Evolutionary conservation across 148 eudicot species (phyloP).

Genomic region (Dysphania ambrosioides): DNA sequence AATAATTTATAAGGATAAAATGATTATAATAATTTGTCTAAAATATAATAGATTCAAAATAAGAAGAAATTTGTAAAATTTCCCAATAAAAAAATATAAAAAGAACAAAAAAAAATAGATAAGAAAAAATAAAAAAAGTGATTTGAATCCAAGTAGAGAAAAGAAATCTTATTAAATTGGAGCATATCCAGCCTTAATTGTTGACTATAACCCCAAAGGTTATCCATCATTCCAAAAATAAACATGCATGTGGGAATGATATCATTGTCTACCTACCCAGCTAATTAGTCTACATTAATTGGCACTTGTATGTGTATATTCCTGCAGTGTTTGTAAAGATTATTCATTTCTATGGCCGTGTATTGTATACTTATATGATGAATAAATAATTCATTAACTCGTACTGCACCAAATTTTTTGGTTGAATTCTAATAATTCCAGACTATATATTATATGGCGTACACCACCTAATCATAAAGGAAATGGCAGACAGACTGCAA

Average conservation of each 20-base stretch:
- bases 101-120: too few species aligned
- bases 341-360: not conserved
- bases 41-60: too few species aligned
- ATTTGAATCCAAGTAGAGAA: too few species aligned
- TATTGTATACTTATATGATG: not conserved
- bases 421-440: too few species aligned
- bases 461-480: not conserved
- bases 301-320: not conserved
- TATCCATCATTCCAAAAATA: not conserved
- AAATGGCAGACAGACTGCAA: conserved; percentile 22
- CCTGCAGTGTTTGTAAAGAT: not conserved
- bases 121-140: too few species aligned
- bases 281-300: not conserved
- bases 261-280: not conserved
- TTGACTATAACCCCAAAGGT: not conserved
- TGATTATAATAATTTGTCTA: too few species aligned
- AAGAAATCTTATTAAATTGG: too few species aligned
- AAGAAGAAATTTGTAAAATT: too few species aligned
- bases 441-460: not conserved
- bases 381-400: not conserved
- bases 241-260: conserved; percentile 6
- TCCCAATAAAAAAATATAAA: too few species aligned
- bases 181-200: too few species aligned
- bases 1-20: too few species aligned
- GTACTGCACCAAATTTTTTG: not conserved